A percentile compares a stretch with the other conserved stretches of the same genome.
These are phyloP conservation scores for Fusarium subglutinans DNA, from an alignment of 2,329 filamentous ascomycete genomes.

Conservation along the genomic window DNA sequence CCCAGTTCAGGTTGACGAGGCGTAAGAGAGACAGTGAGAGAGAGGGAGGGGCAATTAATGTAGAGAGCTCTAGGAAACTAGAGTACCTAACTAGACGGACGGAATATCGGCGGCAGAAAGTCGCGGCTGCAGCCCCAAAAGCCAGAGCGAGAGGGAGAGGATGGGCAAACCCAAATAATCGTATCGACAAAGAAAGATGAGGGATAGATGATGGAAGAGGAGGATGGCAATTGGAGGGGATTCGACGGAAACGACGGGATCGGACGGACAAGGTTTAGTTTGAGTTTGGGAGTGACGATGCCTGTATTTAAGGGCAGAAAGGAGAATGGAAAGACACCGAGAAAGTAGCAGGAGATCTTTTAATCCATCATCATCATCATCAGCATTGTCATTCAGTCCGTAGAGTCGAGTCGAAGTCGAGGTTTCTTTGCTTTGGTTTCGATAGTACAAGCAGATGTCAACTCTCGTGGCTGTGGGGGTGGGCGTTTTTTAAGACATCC, in stretches of 20 bases:
- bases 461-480: conserved; percentile 28
- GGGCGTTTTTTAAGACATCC: conserved; percentile 32
- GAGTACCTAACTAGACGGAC: background rate
- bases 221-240: conserved; percentile 27
- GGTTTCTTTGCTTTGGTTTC: conserved; percentile 3
- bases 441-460: conserved; percentile 3
- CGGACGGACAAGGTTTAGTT: conserved; percentile 39
- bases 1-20: background rate
- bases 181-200: conserved; percentile 22
- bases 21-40: background rate
- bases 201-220: conserved; percentile 13
- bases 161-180: conserved; percentile 20
- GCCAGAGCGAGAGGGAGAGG: background rate
- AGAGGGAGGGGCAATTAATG: conserved; percentile 27
- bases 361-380: background rate
- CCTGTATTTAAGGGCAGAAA: background rate
- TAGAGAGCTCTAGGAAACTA: background rate
- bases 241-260: conserved; percentile 43
- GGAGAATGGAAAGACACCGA: background rate
- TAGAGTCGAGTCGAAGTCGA: conserved; percentile 1
- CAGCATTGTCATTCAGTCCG: background rate
- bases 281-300: conserved; percentile 14
- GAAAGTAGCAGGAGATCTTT: background rate
- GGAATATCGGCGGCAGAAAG: conserved; percentile 17
- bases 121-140: conserved; percentile 9